Evolutionary conservation across 2,329 filamentous ascomycete genomes (phyloP).

Genomic region (Magnaporthiopsis rhizophila): DNA sequence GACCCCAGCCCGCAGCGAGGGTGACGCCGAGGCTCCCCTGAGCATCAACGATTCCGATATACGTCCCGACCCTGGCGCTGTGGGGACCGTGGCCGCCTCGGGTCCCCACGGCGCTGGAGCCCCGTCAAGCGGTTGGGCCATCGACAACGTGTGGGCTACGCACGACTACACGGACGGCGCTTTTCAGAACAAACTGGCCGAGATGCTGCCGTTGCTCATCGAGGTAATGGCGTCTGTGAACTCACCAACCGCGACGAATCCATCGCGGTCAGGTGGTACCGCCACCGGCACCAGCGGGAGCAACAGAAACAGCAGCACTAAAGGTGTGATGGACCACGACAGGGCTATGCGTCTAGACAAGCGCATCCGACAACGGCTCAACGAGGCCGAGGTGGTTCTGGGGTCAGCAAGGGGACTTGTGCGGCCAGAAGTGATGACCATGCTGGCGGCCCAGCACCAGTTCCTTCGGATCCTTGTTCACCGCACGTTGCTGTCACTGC

Average conservation of each 20-base stretch:
- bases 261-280: background rate
- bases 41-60: slow-evolving; percentile 15
- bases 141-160: background rate
- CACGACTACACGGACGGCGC: slow-evolving; percentile 13
- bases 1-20: slow-evolving; percentile 11
- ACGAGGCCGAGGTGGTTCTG: slow-evolving; percentile 11
- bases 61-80: slow-evolving; percentile 6
- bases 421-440: slow-evolving; percentile 2
- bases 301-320: background rate
- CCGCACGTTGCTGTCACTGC: slow-evolving; percentile 17
- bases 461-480: slow-evolving; percentile 16
- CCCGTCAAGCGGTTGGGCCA: background rate
- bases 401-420: background rate
- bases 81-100: background rate
- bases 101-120: background rate
- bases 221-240: slow-evolving; percentile 16
- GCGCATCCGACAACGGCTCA: slow-evolving; percentile 14
- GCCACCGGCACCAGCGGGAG: background rate
- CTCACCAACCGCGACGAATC: slow-evolving; percentile 14
- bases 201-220: slow-evolving; percentile 14
- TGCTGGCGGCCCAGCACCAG: slow-evolving; percentile 12
- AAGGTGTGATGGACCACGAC: slow-evolving; percentile 22
- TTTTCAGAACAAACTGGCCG: slow-evolving; percentile 16
- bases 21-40: slow-evolving; percentile 15
- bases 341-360: slow-evolving; percentile 32